Evolutionary conservation across 148 eudicot species (phyloP).

Genomic region (Amaranthus cruentus): DNA sequence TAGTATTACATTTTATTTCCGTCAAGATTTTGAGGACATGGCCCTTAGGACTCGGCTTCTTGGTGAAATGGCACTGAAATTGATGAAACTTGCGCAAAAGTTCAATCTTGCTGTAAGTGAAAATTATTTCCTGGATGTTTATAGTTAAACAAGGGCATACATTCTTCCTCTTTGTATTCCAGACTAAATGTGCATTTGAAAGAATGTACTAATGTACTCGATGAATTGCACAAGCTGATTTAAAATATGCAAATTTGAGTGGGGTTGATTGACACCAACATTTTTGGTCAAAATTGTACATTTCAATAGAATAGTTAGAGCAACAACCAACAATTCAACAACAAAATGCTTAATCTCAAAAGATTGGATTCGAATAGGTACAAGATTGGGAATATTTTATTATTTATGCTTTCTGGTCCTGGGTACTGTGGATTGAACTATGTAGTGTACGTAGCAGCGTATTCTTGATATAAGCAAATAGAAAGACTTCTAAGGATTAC

Average conservation of each 20-base stretch:
- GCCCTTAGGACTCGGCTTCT: constrained; percentile 85
- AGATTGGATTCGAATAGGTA: no score
- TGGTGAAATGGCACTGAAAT: constrained; percentile 73
- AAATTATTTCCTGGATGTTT: constrained; percentile 5
- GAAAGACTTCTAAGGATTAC: no score
- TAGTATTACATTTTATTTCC: constrained; percentile 88
- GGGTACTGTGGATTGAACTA: no score
- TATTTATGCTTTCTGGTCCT: no score
- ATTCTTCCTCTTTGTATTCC: not conserved
- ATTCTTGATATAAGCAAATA: no score
- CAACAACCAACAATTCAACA: not conserved
- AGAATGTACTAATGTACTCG: not conserved
- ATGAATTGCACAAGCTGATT: not conserved
- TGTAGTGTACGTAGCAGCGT: no score
- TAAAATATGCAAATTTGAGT: not conserved
- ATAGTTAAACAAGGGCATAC: not conserved
- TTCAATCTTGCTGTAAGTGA: constrained; percentile 74
- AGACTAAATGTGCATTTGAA: not conserved
- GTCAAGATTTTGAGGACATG: constrained; percentile 95
- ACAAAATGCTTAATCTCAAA: no score
- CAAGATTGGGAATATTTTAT: no score
- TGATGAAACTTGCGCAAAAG: constrained; percentile 81
- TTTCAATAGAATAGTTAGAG: not conserved
- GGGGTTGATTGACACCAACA: not conserved
- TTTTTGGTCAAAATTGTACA: not conserved